Percentiles rank a stretch among this genome's conserved stretches.
These are phyloP conservation scores for Coemansia sp. DNA, from an alignment of 192 early-diverging fungal species.

Conservation along the genomic window DNA sequence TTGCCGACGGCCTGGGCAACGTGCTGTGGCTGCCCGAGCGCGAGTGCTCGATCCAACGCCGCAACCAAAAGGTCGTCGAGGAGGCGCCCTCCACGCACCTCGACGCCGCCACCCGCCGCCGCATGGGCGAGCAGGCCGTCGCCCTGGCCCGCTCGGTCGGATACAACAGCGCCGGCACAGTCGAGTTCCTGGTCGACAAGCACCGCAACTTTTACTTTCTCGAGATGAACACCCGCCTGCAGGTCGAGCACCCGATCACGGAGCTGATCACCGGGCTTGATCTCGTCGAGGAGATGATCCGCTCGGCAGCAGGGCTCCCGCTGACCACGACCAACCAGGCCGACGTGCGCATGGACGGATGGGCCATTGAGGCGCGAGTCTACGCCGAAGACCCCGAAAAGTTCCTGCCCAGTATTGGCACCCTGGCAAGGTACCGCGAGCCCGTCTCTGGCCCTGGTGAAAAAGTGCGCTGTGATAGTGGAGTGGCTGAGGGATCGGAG, in stretches of 20 bases:
- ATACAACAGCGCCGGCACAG: constrained; percentile 78
- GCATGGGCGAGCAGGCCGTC: constrained; percentile 81
- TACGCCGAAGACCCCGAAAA: constrained; percentile 96
- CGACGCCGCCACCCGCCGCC: constrained; percentile 62
- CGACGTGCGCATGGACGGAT: constrained; percentile 81
- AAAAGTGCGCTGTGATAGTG: constrained; percentile 87
- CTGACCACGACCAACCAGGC: constrained; percentile 69
- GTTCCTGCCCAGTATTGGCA: constrained; percentile 92
- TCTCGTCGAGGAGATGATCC: constrained; percentile 95
- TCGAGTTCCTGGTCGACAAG: constrained; percentile 76
- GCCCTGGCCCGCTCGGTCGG: constrained; percentile 73
- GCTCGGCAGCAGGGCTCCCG: constrained; percentile 79
- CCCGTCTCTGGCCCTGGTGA: constrained; percentile 52
- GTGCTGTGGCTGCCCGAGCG: constrained; percentile 87
- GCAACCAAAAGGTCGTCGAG: constrained; percentile 84
- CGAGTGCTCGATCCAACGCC: constrained; percentile 82
- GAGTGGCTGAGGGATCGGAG: constrained; percentile 88
- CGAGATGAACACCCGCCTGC: constrained; percentile 82
- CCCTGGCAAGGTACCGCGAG: constrained; percentile 83
- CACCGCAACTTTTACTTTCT: constrained; percentile 78
- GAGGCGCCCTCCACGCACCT: constrained; percentile 81
- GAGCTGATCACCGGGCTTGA: constrained; percentile 84
- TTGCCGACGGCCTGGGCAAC: constrained; percentile 73
- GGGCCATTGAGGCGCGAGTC: constrained; percentile 94
- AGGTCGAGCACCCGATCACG: constrained; percentile 83